phyloP scores from a whole-genome alignment of 352 stramenopile genomes.

The Pythium aristosporum region DNA sequence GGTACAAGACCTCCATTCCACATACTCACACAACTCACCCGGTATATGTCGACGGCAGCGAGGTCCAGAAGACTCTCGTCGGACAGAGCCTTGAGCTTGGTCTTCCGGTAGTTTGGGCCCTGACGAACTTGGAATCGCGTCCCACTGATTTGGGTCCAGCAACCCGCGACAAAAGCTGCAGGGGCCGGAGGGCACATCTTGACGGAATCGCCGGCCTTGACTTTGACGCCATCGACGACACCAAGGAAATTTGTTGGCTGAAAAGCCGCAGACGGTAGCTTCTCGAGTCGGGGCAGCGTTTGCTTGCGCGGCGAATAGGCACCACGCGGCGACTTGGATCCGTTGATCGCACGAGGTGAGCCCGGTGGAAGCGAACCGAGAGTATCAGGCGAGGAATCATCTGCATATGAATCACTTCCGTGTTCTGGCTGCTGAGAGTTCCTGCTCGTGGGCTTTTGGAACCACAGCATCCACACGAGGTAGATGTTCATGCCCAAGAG shows the following conservation, averaged over 20 bases:
- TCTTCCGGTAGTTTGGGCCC: slow-evolving; percentile 80
- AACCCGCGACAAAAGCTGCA: slow-evolving; percentile 36
- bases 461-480: slow-evolving; percentile 24
- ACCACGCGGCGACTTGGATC: background rate
- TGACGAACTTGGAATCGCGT: slow-evolving; percentile 82
- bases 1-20: background rate
- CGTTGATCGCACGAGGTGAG: slow-evolving; percentile 7
- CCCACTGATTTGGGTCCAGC: slow-evolving; percentile 64
- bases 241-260: slow-evolving; percentile 17
- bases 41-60: slow-evolving; percentile 71
- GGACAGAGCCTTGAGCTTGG: slow-evolving; percentile 67
- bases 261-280: slow-evolving; percentile 16
- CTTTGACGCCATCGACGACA: slow-evolving; percentile 33
- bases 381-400: slow-evolving; percentile 3
- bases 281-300: slow-evolving; percentile 21
- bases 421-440: background rate
- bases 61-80: slow-evolving; percentile 54
- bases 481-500: slow-evolving; percentile 13
- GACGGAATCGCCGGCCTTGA: slow-evolving; percentile 52
- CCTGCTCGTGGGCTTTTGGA: background rate
- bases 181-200: slow-evolving; percentile 43
- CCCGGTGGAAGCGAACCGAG: background rate
- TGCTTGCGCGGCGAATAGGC: slow-evolving; percentile 19
- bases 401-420: background rate
- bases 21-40: slow-evolving; percentile 30